phyloP scores from a whole-genome alignment of 1,139 yeast genomes.

The Yamadazyma spencermartinsiae region DNA sequence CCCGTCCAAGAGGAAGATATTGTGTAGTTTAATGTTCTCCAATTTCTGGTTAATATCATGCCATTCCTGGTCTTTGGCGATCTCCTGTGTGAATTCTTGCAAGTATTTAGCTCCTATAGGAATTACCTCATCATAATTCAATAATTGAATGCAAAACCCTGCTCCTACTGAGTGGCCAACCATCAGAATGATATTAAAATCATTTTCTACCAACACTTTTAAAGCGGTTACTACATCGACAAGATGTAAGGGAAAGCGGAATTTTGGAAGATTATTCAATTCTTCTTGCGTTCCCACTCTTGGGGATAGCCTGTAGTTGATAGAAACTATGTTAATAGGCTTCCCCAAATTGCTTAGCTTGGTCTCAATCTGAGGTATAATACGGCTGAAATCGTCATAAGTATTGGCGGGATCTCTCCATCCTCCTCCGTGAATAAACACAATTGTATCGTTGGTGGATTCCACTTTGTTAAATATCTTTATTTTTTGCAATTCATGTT shows the following conservation, averaged over 20 bases:
- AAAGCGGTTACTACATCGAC: constrained; percentile 56
- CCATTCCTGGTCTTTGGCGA: constrained; percentile 1
- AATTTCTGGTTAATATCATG: neutral
- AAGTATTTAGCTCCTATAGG: constrained; percentile 14
- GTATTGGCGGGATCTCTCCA: constrained; percentile 77
- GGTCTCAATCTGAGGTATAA: constrained; percentile 18
- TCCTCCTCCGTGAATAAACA: constrained; percentile 86
- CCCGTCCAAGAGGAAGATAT: constrained; percentile 36
- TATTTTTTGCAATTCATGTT: constrained; percentile 23
- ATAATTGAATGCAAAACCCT: constrained; percentile 59
- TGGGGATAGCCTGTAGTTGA: constrained; percentile 74
- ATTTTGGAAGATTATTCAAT: constrained; percentile 6
- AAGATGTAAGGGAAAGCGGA: constrained; percentile 62
- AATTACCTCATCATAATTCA: constrained; percentile 28
- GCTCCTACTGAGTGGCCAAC: constrained; percentile 89
- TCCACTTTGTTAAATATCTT: constrained; percentile 21
- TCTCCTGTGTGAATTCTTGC: neutral
- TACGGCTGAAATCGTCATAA: constrained; percentile 49
- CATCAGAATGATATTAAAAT: constrained; percentile 28
- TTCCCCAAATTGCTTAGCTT: neutral
- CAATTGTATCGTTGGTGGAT: constrained; percentile 21
- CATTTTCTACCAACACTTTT: constrained; percentile 21
- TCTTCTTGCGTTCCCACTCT: constrained; percentile 20
- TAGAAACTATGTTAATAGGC: constrained; percentile 33
- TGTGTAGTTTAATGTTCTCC: constrained; percentile 11